Evolutionary conservation across 306 rosid species (phyloP).

Genomic region (Benincasa hispida): DNA sequence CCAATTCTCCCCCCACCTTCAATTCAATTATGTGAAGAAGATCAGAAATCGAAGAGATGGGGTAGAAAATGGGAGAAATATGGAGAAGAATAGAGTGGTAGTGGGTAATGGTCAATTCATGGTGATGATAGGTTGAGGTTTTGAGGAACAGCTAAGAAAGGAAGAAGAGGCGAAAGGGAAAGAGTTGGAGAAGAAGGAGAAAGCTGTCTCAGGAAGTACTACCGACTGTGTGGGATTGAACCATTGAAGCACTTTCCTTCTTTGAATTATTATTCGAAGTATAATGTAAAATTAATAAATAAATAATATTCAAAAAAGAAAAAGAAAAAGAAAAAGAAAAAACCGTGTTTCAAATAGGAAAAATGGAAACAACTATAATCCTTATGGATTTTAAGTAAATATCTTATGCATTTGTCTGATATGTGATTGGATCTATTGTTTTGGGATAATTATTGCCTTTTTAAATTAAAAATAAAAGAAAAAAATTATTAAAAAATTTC

Average conservation of each 20-base stretch:
- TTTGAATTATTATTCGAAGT: not conserved
- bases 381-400: not conserved
- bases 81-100: not conserved
- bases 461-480: no score
- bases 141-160: not conserved
- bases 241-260: not conserved
- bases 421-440: conserved; percentile 1
- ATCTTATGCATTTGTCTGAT: not conserved
- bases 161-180: not conserved
- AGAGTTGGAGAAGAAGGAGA: not conserved
- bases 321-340: no score
- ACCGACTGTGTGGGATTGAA: conserved; percentile 2
- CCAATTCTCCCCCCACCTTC: not conserved
- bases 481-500: not conserved
- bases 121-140: not conserved
- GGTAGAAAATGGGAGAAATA: not conserved
- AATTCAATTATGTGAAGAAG: not conserved
- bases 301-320: no score
- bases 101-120: not conserved
- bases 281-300: not conserved
- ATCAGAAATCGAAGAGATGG: not conserved
- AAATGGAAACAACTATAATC: no score
- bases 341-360: no score
- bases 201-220: not conserved
- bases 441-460: not conserved